Percentiles rank a stretch among this genome's conserved stretches.
Evolutionary conservation across 2,329 filamentous ascomycete genomes (phyloP).

Genomic region (Alternaria hordeiaustralica): DNA sequence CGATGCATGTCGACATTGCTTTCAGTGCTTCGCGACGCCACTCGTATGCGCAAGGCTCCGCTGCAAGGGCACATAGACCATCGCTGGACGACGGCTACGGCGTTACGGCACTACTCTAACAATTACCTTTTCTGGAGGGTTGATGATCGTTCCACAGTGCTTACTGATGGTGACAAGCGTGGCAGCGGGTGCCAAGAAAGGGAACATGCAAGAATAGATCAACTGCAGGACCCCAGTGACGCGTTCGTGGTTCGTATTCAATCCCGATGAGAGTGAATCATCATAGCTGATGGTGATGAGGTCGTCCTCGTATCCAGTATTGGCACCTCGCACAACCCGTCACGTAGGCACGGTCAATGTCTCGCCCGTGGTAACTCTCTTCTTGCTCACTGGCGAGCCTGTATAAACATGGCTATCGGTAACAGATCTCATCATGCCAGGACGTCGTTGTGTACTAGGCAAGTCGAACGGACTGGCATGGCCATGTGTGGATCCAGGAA

Average conservation of each 20-base stretch:
- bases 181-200: background rate
- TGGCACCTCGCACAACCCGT: background rate
- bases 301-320: background rate
- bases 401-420: slow-evolving; percentile 25
- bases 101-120: background rate
- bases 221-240: background rate
- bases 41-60: background rate
- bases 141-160: slow-evolving; percentile 6
- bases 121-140: slow-evolving; percentile 1
- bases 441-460: slow-evolving; percentile 32
- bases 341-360: background rate
- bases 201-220: background rate
- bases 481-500: slow-evolving; percentile 29
- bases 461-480: slow-evolving; percentile 44
- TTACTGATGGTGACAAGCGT: slow-evolving; percentile 7
- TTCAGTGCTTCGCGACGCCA: background rate
- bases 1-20: background rate
- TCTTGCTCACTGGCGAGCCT: slow-evolving; percentile 35
- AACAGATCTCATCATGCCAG: slow-evolving; percentile 22
- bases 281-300: background rate
- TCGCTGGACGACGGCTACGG: background rate
- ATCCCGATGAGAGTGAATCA: rapidly evolving
- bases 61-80: background rate
- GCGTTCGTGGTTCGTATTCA: background rate
- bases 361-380: slow-evolving; percentile 3